Base-by-base conservation (phyloP, 192 early-diverging fungal species). In the Lobosporangium transversale region DNA sequence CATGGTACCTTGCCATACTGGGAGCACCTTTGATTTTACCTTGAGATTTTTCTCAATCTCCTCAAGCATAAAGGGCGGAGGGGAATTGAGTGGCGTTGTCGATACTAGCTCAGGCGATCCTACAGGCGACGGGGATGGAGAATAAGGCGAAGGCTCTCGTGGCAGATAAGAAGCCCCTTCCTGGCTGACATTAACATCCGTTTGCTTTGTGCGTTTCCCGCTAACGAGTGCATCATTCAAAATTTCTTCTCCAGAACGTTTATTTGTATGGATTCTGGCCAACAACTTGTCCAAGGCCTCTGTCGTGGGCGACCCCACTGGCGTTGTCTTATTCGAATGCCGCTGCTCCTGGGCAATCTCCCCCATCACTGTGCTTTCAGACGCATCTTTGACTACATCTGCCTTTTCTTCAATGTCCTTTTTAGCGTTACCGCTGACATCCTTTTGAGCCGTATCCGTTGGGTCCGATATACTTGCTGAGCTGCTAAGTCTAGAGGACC, bases 1-100 rank as follows among this genome's bases (percentile, higher is more conserved):
- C 17, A 91, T 57, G 2, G 68, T 65, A 6, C 92, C 92, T 20
- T 76, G 62, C 92, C 92, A 94, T 11, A 80, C 60, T 2, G 70
- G 36, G 3, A 66, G 47, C 10, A 20, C 32, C 17, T 61, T 26
- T 8, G 48, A 5, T 21, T 52, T 52, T 1, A 20, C 37, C 33
- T 42, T 51, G 15, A 42, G 7, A 10, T 17, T 52, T 10, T 55
- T 26, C 10, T 62, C 49, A 9, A 65, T 60, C 9, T 60, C 73
- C 57, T 66, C 59, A 21, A 78, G 49, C 57, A 73, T 55, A 29
- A 55, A 49, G 2, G 63, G 62, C 4, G 68, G 67, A 30, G 73
- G 67, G 0, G 68, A 68, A 20, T 44, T 44, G 6, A 43, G 47
- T 4, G 66, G 68, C 18, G 63, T 68, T 3, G 66, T 78, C 24